Evolutionary conservation across 2,329 filamentous ascomycete genomes (phyloP).

Genomic region (Neoarthrinium moseri): DNA sequence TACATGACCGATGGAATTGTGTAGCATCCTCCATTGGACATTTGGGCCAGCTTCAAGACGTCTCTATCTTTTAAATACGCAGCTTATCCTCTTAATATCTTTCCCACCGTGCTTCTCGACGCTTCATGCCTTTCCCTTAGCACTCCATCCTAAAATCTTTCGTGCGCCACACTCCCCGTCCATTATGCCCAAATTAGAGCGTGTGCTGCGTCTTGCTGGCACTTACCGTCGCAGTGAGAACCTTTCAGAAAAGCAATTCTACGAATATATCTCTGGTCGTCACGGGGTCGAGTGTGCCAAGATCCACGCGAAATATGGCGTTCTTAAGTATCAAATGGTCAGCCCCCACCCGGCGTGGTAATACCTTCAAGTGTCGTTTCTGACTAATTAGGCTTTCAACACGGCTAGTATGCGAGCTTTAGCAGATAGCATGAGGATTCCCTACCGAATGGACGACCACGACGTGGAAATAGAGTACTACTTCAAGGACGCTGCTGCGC

Average conservation of each 20-base stretch:
- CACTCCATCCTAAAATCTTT: too few relatives aligned
- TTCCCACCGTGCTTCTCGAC: too few relatives aligned
- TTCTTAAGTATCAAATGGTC: slow-evolving; percentile 13
- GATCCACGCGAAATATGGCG: slow-evolving; percentile 11
- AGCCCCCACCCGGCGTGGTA: too few relatives aligned
- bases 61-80: too few relatives aligned
- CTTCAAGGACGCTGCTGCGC: slow-evolving; percentile 13
- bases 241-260: slow-evolving; percentile 10
- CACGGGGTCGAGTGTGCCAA: slow-evolving; percentile 13
- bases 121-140: too few relatives aligned
- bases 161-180: too few relatives aligned
- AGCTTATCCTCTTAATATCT: too few relatives aligned
- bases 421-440: slow-evolving; percentile 14
- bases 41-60: too few relatives aligned
- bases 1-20: too few relatives aligned
- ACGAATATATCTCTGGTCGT: slow-evolving; percentile 8
- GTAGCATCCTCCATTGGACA: too few relatives aligned
- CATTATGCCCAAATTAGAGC: slow-evolving; percentile 11
- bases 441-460: slow-evolving; percentile 12
- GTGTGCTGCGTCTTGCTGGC: slow-evolving; percentile 9
- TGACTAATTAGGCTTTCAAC: slow-evolving; percentile 14
- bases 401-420: slow-evolving; percentile 8
- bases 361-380: too few relatives aligned
- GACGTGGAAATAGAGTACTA: slow-evolving; percentile 18
- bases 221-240: slow-evolving; percentile 5